These are phyloP conservation scores for Fusarium chaquense DNA, from an alignment of 2,329 filamentous ascomycete genomes.

Conservation along the genomic window DNA sequence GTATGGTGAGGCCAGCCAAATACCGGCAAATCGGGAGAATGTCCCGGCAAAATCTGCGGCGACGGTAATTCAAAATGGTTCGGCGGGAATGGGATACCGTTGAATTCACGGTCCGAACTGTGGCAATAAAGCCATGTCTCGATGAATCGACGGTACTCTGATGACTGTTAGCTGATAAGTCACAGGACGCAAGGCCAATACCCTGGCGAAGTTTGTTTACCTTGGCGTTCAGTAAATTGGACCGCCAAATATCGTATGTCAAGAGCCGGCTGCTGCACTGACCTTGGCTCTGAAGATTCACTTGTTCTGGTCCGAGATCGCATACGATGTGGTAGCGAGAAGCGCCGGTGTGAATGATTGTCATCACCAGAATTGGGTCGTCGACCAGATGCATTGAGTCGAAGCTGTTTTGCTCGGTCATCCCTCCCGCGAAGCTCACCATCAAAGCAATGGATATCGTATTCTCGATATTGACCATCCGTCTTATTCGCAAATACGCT, in stretches of 20 bases:
- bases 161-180: slow-evolving; percentile 45
- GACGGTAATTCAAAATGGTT: slow-evolving; percentile 62
- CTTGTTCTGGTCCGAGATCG: slow-evolving; percentile 54
- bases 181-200: slow-evolving; percentile 14
- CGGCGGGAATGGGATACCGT: slow-evolving; percentile 59
- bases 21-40: slow-evolving; percentile 44
- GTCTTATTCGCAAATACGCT: slow-evolving; percentile 62
- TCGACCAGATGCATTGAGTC: slow-evolving; percentile 57
- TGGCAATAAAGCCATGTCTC: slow-evolving; percentile 61
- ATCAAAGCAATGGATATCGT: slow-evolving; percentile 61
- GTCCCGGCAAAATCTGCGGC: slow-evolving; percentile 57
- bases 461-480: slow-evolving; percentile 62
- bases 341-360: slow-evolving; percentile 53
- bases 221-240: slow-evolving; percentile 62
- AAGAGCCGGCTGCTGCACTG: slow-evolving; percentile 44
- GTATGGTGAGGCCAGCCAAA: slow-evolving; percentile 44
- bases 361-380: slow-evolving; percentile 57
- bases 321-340: slow-evolving; percentile 59
- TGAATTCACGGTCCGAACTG: slow-evolving; percentile 60
- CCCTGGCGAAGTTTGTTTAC: slow-evolving; percentile 47
- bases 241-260: slow-evolving; percentile 64
- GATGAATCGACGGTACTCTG: slow-evolving; percentile 59
- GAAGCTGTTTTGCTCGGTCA: slow-evolving; percentile 59
- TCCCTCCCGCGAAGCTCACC: slow-evolving; percentile 60
- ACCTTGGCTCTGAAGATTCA: slow-evolving; percentile 43